Evolutionary conservation across 2,329 filamentous ascomycete species (phyloP).

Genomic region (Colletotrichum sp.): DNA sequence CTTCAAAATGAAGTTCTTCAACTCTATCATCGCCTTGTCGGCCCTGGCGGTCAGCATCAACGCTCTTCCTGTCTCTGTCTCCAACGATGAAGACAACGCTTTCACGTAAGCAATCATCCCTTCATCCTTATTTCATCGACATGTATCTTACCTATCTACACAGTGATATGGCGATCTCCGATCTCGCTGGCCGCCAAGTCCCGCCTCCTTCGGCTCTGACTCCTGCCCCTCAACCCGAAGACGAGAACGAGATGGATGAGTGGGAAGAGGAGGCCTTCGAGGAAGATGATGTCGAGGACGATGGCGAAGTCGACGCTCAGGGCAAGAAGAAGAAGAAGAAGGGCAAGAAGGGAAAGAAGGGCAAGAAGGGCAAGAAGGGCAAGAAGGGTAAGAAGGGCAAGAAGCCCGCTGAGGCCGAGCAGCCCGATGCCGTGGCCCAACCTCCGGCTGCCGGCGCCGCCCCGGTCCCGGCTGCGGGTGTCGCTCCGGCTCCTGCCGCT

Average conservation of each 20-base stretch:
- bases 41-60: constrained; percentile 20
- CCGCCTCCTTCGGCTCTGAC: not conserved
- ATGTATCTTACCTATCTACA: not conserved
- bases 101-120: not conserved
- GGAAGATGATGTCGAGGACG: not conserved
- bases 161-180: constrained; percentile 8
- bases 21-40: constrained; percentile 5
- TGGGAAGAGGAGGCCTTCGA: not conserved
- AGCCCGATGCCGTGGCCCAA: not conserved
- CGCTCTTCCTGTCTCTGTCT: constrained; percentile 11
- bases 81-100: not conserved
- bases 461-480: not conserved
- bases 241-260: not conserved
- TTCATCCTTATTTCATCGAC: accelerated
- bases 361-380: constrained; percentile 17
- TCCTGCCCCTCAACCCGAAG: not conserved
- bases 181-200: not conserved
- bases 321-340: constrained; percentile 20
- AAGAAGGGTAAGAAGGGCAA: constrained; percentile 6
- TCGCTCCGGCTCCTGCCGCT: not conserved
- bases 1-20: constrained; percentile 8
- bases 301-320: not conserved
- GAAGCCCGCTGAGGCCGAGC: not conserved
- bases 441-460: not conserved
- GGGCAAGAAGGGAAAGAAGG: constrained; percentile 19